Evolutionary conservation across 129 eudicot genomes (phyloP), one percentile per base, ranked within the genome.

Genomic region (Tagetes patula): DNA sequence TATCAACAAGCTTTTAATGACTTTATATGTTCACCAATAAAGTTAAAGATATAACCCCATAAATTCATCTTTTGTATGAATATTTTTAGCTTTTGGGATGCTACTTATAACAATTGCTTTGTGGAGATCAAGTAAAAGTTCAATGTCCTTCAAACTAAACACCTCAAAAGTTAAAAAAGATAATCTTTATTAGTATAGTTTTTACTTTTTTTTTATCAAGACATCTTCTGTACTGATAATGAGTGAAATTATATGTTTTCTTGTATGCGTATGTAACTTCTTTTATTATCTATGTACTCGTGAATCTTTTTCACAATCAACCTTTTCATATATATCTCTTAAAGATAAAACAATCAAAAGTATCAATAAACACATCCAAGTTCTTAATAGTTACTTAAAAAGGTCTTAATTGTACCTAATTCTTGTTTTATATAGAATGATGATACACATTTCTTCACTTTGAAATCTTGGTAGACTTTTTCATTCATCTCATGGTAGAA

Each of bases 11-110:
- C 76, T 74, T 80, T 79, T 79, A 11, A 54, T 78, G 67, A 78
- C 82, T 78, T 78, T 78, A 71, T 78, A 54, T 67, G 36, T 54
- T 67, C 67, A 66, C 67, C 68, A 72, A 78, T 72, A 78, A 78
- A 78, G 77, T 71, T 65, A 72, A 65, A 79, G 78, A 54, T 65
- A 79, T 66, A 64, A 71, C 78, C 78, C 73, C 77, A 79, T 72
- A 79, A 79, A 72, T 72, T 72, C 69, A 52, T 72, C 78, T 79
- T 79, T 76, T 72, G 61, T 12, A 27, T 43, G 54, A 72, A 72
- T 59, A 55, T 72, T 41, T 79, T 54, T 30, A 65, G 69, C 74
- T 79, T 72, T 78, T 72, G 10, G 68, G 47, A 70, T 71, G 42
- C 73, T 65, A 72, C 11, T 72, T 65, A 65, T 6, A 72, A 43